A percentile compares a stretch with the other conserved stretches of the same genome.
Conservation (phyloP, 2,329 filamentous ascomycete species). For the Calonectria crousiana region DNA sequence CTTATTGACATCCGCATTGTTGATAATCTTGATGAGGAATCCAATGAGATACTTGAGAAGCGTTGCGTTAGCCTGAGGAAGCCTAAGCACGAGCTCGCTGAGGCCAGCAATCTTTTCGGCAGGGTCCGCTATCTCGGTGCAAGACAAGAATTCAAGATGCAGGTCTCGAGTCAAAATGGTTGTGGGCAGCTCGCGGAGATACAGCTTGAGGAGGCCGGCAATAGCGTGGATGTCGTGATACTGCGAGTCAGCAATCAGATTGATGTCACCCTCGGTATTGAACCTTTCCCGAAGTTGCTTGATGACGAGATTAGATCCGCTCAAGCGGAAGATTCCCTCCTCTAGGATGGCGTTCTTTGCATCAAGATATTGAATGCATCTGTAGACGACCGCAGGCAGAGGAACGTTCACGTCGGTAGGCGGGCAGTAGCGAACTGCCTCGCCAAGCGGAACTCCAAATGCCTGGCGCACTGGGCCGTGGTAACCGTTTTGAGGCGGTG, state of each 20-base stretch:
- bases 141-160: conserved; percentile 87
- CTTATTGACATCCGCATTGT: conserved; percentile 91
- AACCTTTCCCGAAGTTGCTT: conserved; percentile 92
- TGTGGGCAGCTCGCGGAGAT: conserved; percentile 90
- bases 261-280: conserved; percentile 91
- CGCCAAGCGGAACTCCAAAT: conserved; percentile 87
- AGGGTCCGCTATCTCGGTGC: conserved; percentile 82
- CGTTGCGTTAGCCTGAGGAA: conserved; percentile 84
- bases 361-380: conserved; percentile 93
- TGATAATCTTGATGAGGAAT: conserved; percentile 92
- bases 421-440: conserved; percentile 85
- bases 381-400: conserved; percentile 92
- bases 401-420: conserved; percentile 80
- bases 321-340: conserved; percentile 96
- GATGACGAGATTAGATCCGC: conserved; percentile 96
- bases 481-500: conserved; percentile 55
- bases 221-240: conserved; percentile 98
- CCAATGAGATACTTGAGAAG: conserved; percentile 87
- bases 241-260: conserved; percentile 83
- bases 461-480: conserved; percentile 74
- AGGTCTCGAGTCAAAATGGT: conserved; percentile 93
- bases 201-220: conserved; percentile 92
- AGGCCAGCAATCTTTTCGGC: conserved; percentile 82
- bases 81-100: conserved; percentile 80
- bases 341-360: conserved; percentile 84